Conservation (phyloP, 2,329 filamentous ascomycete genomes). For the Botrytis byssoidea region DNA sequence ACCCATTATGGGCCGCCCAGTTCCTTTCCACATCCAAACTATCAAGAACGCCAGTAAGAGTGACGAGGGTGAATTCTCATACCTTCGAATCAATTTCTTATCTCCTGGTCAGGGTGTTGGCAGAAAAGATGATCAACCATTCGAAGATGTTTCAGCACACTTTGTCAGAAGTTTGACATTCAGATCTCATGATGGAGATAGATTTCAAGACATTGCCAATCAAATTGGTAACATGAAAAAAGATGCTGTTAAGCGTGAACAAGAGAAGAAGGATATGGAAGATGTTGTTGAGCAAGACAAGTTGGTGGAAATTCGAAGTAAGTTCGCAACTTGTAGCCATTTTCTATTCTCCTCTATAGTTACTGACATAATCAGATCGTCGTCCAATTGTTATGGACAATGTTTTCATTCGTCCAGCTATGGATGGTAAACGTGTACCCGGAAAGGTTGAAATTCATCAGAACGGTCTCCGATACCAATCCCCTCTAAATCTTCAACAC, state of each 20-base stretch:
- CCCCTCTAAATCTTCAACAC: constrained; percentile 74
- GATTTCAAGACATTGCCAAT: constrained; percentile 86
- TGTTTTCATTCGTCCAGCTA: constrained; percentile 89
- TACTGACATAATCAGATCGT: constrained; percentile 59
- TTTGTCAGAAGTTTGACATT: constrained; percentile 96
- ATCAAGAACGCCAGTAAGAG: constrained; percentile 99
- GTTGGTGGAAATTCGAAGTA: constrained; percentile 88
- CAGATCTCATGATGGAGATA: constrained; percentile 81
- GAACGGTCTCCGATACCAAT: constrained; percentile 95
- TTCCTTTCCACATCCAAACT: constrained; percentile 96
- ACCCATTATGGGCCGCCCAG: constrained; percentile 94
- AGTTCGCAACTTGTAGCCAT: constrained; percentile 40
- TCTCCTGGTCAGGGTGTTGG: constrained; percentile 97
- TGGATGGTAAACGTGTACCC: constrained; percentile 95
- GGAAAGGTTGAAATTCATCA: constrained; percentile 97
- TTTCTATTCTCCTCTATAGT: constrained; percentile 43
- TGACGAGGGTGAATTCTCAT: constrained; percentile 91
- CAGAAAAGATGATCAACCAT: constrained; percentile 94
- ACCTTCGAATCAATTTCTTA: constrained; percentile 93
- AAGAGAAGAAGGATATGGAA: constrained; percentile 99
- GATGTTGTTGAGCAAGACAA: constrained; percentile 99
- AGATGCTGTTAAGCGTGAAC: constrained; percentile 84
- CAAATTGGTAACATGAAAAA: constrained; percentile 97
- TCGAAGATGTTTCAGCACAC: constrained; percentile 92
- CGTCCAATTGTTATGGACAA: constrained; percentile 88